Conservation (phyloP, 805 yeast species). For the Saturnispora gosingensis region DNA sequence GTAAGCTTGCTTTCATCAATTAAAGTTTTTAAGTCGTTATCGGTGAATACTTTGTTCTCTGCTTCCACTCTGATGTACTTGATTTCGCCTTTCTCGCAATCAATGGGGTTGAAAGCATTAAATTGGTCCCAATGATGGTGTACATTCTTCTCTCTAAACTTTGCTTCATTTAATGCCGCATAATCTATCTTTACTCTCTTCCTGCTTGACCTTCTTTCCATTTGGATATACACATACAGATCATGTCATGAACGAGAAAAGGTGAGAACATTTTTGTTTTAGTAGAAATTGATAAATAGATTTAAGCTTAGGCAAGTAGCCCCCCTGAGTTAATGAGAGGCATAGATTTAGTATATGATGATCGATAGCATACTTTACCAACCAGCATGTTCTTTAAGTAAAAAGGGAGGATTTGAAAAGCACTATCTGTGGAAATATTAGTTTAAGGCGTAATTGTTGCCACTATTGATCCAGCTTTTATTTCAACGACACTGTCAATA, state of each 20-base stretch:
- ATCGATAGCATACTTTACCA: too few relatives aligned
- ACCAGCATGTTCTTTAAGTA: too few relatives aligned
- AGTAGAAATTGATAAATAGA: not conserved
- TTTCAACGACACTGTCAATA: too few relatives aligned
- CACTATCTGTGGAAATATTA: too few relatives aligned
- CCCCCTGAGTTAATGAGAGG: too few relatives aligned
- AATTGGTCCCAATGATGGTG: constrained; percentile 47
- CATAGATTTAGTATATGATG: too few relatives aligned
- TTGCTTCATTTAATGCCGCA: constrained; percentile 71
- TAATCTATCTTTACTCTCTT: constrained; percentile 44
- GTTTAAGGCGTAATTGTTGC: too few relatives aligned
- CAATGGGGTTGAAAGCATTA: constrained; percentile 17
- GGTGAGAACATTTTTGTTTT: not conserved
- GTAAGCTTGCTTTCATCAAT: constrained; percentile 22
- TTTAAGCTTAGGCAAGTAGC: too few relatives aligned
- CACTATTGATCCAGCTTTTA: too few relatives aligned
- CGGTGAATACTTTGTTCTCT: constrained; percentile 20
- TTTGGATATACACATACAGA: not conserved
- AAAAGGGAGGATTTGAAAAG: too few relatives aligned
- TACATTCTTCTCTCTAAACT: constrained; percentile 40
- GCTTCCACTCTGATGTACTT: constrained; percentile 24
- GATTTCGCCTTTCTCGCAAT: constrained; percentile 16
- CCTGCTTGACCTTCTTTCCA: constrained; percentile 2
- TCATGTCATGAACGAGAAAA: not conserved
- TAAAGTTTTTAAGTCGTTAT: constrained; percentile 17